phyloP scores from a whole-genome alignment of 2,329 filamentous ascomycete species.

The Aureobasidium mangrovei region DNA sequence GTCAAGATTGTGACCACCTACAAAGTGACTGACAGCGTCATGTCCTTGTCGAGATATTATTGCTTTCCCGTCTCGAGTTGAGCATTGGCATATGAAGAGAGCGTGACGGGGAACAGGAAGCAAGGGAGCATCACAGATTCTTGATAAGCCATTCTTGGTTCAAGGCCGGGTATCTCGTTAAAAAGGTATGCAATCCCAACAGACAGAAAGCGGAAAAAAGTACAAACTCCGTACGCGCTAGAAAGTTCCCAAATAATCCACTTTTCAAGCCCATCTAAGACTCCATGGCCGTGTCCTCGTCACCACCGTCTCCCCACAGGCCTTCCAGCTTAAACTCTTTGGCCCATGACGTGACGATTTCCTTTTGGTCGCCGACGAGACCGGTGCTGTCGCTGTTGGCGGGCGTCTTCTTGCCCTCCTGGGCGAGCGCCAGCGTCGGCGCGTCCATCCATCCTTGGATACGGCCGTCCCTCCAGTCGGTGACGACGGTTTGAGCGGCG shows the following conservation, averaged over 20 bases:
- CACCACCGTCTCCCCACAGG: conserved; percentile 56
- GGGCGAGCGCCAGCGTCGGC: conserved; percentile 9
- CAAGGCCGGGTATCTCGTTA: conserved; percentile 13
- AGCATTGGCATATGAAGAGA: no score
- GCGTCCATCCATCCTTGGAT: conserved; percentile 18
- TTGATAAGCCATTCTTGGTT: conserved; percentile 12
- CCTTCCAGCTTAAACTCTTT: conserved; percentile 54
- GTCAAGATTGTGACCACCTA: no score
- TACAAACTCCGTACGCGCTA: conserved; percentile 11
- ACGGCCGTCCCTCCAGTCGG: conserved; percentile 51
- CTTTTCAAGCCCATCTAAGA: conserved; percentile 1
- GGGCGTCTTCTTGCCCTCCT: conserved; percentile 8
- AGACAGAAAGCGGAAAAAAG: background rate
- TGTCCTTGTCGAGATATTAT: no score
- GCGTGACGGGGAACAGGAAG: no score
- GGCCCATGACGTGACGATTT: conserved; percentile 17
- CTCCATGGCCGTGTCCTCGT: conserved; percentile 12
- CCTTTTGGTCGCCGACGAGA: conserved; percentile 16
- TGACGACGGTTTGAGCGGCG: conserved; percentile 86
- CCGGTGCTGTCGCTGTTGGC: conserved; percentile 8
- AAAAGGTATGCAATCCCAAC: conserved; percentile 3
- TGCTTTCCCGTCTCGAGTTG: no score
- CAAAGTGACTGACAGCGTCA: no score
- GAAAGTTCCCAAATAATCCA: background rate
- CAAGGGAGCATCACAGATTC: background rate